Base-by-base conservation (phyloP, 2,329 filamentous ascomycete genomes). In the Capronia americana region DNA sequence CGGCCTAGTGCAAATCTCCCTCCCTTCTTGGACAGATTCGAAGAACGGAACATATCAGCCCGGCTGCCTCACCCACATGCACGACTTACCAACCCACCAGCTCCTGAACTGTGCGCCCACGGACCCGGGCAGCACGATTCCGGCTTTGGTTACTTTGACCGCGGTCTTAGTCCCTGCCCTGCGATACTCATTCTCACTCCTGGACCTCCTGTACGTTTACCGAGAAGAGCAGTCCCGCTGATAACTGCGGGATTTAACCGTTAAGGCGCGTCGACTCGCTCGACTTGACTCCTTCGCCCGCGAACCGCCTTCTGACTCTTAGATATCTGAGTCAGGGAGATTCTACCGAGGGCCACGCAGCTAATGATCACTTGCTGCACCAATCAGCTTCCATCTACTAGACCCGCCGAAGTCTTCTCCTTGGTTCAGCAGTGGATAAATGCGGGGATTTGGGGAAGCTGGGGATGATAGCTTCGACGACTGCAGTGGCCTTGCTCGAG, bases 261-360 rank as follows among this genome's bases (percentile, higher is more conserved):
- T 7, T n/a, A 44, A 44, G 17, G 38, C 38, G 38, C 17, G 17
- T 44, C 6, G 46, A 34, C 57, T 61, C 50, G 1, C 6, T 34
- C 14, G 32, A 14, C n/a, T 48, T 46, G 61, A 57, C 28, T 57
- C 61, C 28, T 46, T 30, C 34, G 10, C 11, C 32, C 12, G 3
- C 8, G 17, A 44, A 34, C 4, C 28, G 32, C 51, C 5, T 63
- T 48, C 59, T 63, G 64, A 66, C 58, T 44, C 64, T 14, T 24
- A 11, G 24, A 30, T 3, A 57, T 28, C 64, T 59, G 64, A 66
- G 44, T 66, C 64, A 66, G 32, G 51, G 4, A 12, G 32, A 34
- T 23, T 50, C 34, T 50, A 28, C 63, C 63, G 57, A 61, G 57
- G 58, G 12, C 32, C n/a, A 34, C 30, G 12, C 14, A 23, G 28